Percentiles rank a stretch among this genome's conserved stretches.
phyloP scores from a whole-genome alignment of 352 stramenopile species.

The Globisporangium cystogenes region DNA sequence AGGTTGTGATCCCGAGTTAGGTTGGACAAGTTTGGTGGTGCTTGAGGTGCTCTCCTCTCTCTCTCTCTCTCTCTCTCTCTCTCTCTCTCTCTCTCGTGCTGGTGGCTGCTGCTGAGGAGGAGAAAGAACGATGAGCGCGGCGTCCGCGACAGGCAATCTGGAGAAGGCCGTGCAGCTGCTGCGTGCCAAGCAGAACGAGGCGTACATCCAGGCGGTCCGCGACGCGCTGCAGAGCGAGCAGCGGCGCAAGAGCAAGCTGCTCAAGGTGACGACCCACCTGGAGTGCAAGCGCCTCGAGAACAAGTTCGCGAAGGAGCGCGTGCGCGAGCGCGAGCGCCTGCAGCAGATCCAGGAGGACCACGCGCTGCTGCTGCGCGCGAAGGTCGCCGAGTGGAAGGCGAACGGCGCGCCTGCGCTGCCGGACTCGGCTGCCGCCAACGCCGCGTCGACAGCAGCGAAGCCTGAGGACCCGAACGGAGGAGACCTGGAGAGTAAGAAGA shows the following conservation, averaged over 20 bases:
- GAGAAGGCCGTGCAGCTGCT: constrained; percentile 5
- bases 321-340: constrained; percentile 39
- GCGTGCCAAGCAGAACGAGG: constrained; percentile 13
- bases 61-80: too few species aligned
- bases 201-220: constrained; percentile 55
- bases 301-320: constrained; percentile 43
- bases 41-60: too few species aligned
- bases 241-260: constrained; percentile 36
- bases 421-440: too few species aligned
- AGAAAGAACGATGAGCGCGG: too few species aligned
- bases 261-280: constrained; percentile 25
- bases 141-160: background rate
- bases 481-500: constrained; percentile 11
- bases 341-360: constrained; percentile 62
- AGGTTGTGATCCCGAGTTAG: too few species aligned
- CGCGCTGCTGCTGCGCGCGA: constrained; percentile 36
- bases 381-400: constrained; percentile 48
- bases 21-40: too few species aligned
- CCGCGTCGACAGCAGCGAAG: too few species aligned
- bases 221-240: constrained; percentile 46
- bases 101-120: too few species aligned
- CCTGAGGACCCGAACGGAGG: too few species aligned
- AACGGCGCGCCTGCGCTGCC: constrained; percentile 13
- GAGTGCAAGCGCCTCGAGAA: constrained; percentile 46
- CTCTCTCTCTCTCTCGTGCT: too few species aligned